Evolutionary conservation across 2,329 filamentous ascomycete species (phyloP).

Genomic region (Metarhizium sp.): DNA sequence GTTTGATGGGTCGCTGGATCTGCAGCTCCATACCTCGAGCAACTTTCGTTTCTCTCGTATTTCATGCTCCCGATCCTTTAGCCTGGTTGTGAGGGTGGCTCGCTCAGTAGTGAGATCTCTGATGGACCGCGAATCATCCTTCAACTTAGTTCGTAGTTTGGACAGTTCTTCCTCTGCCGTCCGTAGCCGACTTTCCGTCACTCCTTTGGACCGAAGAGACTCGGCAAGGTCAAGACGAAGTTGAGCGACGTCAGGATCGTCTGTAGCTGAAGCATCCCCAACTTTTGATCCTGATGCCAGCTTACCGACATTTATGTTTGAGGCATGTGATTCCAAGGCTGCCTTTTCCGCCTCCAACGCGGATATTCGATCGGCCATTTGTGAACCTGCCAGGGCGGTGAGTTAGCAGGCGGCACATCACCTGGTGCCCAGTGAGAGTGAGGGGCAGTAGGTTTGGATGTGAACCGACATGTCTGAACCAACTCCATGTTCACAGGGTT

Average conservation of each 20-base stretch:
- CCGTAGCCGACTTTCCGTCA: conserved; percentile 56
- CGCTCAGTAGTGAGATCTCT: conserved; percentile 53
- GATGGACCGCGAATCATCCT: conserved; percentile 52
- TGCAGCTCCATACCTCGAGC: conserved; percentile 48
- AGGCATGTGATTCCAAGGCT: conserved; percentile 21
- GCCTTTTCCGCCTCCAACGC: conserved; percentile 51
- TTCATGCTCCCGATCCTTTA: conserved; percentile 80
- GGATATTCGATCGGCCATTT: conserved; percentile 58
- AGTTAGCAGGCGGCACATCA: conserved; percentile 12
- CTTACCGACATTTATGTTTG: conserved; percentile 13
- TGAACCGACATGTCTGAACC: conserved; percentile 64
- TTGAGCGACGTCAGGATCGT: conserved; percentile 32
- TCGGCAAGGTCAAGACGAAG: conserved; percentile 63
- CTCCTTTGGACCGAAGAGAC: conserved; percentile 64
- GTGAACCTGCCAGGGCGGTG: conserved; percentile 40
- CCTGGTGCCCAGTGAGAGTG: neutral
- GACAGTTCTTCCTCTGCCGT: conserved; percentile 54
- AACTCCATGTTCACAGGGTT: conserved; percentile 52
- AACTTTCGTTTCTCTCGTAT: conserved; percentile 74
- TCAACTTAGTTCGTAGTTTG: conserved; percentile 49
- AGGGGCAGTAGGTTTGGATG: conserved; percentile 9
- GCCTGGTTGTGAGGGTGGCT: conserved; percentile 49
- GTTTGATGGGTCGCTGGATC: neutral
- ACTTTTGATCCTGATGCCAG: conserved; percentile 6
- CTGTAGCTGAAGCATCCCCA: conserved; percentile 3